Base-by-base conservation (phyloP, 2,329 filamentous ascomycete genomes). In the Exophiala viscosa region DNA sequence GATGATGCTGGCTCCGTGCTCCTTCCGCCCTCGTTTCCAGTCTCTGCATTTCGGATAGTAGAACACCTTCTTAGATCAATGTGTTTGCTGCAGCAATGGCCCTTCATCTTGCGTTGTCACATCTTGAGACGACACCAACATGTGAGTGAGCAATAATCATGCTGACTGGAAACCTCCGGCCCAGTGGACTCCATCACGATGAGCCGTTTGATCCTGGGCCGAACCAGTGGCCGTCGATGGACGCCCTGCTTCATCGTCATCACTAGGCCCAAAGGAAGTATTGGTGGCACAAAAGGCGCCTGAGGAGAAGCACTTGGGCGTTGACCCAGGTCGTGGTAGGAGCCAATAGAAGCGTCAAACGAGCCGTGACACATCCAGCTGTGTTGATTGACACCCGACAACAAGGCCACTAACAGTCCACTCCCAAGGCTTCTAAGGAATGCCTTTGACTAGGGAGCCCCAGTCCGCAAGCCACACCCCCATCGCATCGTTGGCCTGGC, bases 161-260 rank as follows among this genome's bases (percentile, higher is more conserved):
- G 51, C 55, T 58, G 40, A 58, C 51, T 47, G 55, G 51, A 36
- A 48, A 48, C 23, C 41, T 48, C 50, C 48, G 48, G 45, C 43
- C 51, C 48, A 32, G 45, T 35, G 44, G 47, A 43, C 31, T 11
- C 35, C 43, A 41, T 39, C 48, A 40, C 55, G 51, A 58, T 53
- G 47, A 45, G 39, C 50, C 48, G 36, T 45, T 39, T 50, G 45
- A 52, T 42, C 48, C 47, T 48, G 45, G 42, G 32, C 39, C 40
- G 23, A 17, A 14, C 45, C 48, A 48, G 43, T 34, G 38, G 18
- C 31, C 13, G 15, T 46, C 28, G 28, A 32, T 49, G 44, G 41
- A 34, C 42, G 44, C 15, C 52, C 50, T 28, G 48, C 50, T 54
- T 54, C 48, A 48, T 52, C 51, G 51, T 54, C 51, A 58, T 58